Evolutionary conservation across 768 basidiomycete species (phyloP), one percentile per base, ranked within the genome.

Genomic region (Zangia roseola): DNA sequence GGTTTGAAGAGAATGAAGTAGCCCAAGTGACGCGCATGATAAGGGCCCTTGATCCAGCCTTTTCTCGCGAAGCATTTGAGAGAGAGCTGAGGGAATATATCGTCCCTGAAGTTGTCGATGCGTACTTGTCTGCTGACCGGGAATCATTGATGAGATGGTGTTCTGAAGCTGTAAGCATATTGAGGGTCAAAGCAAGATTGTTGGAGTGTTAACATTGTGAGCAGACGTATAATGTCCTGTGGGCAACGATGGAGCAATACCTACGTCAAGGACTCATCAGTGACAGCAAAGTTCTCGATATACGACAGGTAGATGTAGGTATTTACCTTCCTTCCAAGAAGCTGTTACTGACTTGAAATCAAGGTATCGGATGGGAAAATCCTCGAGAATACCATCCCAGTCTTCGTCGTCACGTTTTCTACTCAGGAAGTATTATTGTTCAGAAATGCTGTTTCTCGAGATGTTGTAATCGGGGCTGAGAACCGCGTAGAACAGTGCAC

Each of bases 1-100:
- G 88, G 84, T 92, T 93, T 60, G 95, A 98, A 50, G 97, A 99
- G 74, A 99, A 91, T 63, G 97, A 99, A 74, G 94, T 88, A 39
- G 97, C 97, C n/a, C 89, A 90, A 67, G 95, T 98, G 25, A 84
- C 87, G 61, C 79, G 91, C 51, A 69, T 85, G 63, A 91, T 97
- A 83, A 89, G 84, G 66, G 65, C 74, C n/a, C 74, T 97, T 62
- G 97, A 99, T 67, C 92, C 97, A 5, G 65, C 70, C 23, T 99
- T 97, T 71, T 84, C 80, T 47, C 81, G 86, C 61, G 97, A 97
- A 63, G 71, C 74, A 28, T 98, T 97, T 62, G 87, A 92, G 61
- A 77, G 86, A 50, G 97, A 98, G 63, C 67, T 98, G 49, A 73
- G 94, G 50, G 97, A 98, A 69, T 99, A 97, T 61, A 99, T 99